Conservation (phyloP, 2,329 filamentous ascomycete species). For the Verticillium nubilum region DNA sequence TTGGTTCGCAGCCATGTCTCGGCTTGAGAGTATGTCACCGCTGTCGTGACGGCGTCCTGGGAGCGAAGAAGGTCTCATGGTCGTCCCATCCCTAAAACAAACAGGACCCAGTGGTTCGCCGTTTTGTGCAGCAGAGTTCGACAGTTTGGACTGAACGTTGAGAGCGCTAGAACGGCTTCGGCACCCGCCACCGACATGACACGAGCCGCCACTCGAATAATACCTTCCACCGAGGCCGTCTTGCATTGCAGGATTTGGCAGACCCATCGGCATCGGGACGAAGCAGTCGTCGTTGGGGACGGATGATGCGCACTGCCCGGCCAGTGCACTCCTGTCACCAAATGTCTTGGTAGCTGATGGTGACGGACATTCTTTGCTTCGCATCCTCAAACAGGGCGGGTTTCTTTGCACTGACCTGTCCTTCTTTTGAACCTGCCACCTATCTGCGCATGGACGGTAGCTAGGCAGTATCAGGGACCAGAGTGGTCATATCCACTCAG, state of each 20-base stretch:
- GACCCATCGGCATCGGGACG: background rate
- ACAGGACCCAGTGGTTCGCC: background rate
- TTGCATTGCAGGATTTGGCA: background rate
- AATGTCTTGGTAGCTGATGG: background rate
- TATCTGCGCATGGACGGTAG: background rate
- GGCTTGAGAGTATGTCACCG: background rate
- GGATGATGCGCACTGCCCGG: background rate
- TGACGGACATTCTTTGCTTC: background rate
- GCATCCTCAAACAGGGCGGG: background rate
- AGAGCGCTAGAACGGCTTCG: conserved; percentile 10
- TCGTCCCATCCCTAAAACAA: background rate
- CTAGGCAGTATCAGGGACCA: background rate
- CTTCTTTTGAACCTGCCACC: background rate
- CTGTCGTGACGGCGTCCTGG: background rate
- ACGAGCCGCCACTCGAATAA: background rate
- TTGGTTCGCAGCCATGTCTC: background rate
- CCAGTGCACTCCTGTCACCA: background rate
- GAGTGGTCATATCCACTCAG: background rate
- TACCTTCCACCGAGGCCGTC: background rate
- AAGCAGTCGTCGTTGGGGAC: background rate
- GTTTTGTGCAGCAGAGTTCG: conserved; percentile 1
- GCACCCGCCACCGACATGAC: conserved; percentile 9
- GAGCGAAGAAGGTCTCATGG: background rate
- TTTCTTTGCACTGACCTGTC: background rate
- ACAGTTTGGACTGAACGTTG: background rate